A percentile compares a stretch with the other conserved stretches of the same genome.
These are phyloP conservation scores for Epipyxis sp. DNA, from an alignment of 108 stramenopile genomes.

Conservation along the genomic window DNA sequence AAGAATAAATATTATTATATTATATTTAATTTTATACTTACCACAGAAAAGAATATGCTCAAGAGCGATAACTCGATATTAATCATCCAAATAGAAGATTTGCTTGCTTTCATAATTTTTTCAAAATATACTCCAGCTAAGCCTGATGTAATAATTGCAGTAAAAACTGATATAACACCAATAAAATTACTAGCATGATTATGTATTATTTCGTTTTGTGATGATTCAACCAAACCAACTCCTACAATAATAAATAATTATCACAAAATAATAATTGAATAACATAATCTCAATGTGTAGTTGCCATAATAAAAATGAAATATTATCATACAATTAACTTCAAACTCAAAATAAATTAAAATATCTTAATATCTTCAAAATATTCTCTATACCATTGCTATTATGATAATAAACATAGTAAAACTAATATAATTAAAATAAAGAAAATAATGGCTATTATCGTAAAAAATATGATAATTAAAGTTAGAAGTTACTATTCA, in stretches of 20 bases:
- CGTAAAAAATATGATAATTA: no score
- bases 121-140: conserved; percentile 34
- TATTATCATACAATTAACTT: neutral
- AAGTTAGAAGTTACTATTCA: no score
- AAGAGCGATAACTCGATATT: conserved; percentile 14
- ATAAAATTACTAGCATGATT: conserved; percentile 9
- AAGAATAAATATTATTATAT: neutral
- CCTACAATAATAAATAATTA: no score
- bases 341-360: no score
- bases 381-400: no score
- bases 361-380: no score
- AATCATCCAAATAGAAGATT: conserved; percentile 20
- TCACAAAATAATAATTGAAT: no score
- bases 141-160: conserved; percentile 14
- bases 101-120: conserved; percentile 7
- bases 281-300: conserved; percentile 1
- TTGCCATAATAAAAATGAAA: conserved; percentile 6
- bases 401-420: no score
- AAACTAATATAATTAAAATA: no score
- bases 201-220: conserved; percentile 10
- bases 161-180: conserved; percentile 13
- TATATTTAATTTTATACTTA: neutral
- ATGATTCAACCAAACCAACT: conserved; percentile 2
- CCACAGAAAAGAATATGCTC: neutral
- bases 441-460: no score